phyloP scores from a whole-genome alignment of 352 stramenopile genomes.

The Phytopythium mirpurense region DNA sequence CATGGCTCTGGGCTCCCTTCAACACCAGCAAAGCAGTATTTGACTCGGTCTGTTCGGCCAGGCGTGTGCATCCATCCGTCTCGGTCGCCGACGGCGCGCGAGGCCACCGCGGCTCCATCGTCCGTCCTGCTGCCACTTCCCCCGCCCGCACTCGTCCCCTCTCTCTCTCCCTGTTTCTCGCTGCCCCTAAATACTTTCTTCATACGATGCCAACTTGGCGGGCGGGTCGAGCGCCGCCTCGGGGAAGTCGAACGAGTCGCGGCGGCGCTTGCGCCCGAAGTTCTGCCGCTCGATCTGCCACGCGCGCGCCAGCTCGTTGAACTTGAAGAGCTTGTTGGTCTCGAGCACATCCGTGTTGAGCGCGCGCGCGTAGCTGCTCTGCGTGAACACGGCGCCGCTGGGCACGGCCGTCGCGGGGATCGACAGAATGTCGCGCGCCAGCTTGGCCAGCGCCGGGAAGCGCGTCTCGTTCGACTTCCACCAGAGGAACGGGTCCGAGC shows the following conservation, averaged over 20 bases:
- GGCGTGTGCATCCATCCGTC: no score
- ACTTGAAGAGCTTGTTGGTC: conserved; percentile 75
- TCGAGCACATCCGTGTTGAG: conserved; percentile 53
- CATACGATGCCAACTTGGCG: conserved; percentile 65
- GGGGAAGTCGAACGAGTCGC: conserved; percentile 74
- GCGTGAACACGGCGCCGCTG: conserved; percentile 67
- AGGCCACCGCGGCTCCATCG: no score
- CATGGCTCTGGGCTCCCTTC: no score
- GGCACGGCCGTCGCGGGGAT: conserved; percentile 65
- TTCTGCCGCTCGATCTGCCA: conserved; percentile 79
- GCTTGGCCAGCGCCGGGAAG: conserved; percentile 64
- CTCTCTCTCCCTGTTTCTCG: no score
- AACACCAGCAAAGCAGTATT: no score
- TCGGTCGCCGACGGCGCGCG: no score
- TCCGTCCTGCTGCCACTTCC: no score
- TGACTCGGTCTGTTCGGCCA: no score
- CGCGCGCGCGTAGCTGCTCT: conserved; percentile 49
- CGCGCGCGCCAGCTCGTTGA: conserved; percentile 58
- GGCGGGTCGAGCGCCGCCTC: conserved; percentile 51
- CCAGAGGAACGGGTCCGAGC: conserved; percentile 74
- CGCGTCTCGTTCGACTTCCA: conserved; percentile 82
- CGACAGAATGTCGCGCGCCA: conserved; percentile 68
- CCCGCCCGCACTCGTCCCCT: no score
- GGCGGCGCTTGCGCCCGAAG: conserved; percentile 67
- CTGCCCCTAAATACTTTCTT: conserved; percentile 83